Base-by-base conservation (phyloP, 2,329 filamentous ascomycete species). In the Fusarium redolens region DNA sequence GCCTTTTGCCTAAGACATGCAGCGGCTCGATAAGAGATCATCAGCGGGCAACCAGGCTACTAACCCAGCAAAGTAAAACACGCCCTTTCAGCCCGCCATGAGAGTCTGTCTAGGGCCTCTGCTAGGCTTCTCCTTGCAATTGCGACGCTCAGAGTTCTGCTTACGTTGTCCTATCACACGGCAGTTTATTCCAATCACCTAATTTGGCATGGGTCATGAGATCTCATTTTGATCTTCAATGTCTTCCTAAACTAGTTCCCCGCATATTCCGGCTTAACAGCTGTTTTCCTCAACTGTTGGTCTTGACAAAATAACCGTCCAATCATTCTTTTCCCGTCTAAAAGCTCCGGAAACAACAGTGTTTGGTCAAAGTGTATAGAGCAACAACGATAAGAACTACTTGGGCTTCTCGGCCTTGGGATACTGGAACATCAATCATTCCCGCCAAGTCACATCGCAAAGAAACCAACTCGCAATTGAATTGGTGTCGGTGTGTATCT, bases 91-190 rank as follows among this genome's bases (percentile, higher is more conserved):
- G 64, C 64, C 48, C 58, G 40, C 41, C 31, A 15, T 47, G 43
- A 47, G 18, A 35, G 52, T 22, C 30, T 37, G 44, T 22, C 22
- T 38, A 61, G 30, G 15, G 17, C 15, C 48, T 47, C 38, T 54
- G 13, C 50, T 56, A 48, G 37, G 60, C 14, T 17, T 68, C 22
- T 31, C 33, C 57, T 43, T 48, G 47, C 33, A 44, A 13, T 5
- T 43, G 14, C 60, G 38, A 51, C 40, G 33, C 41, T 44, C n/a
- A 65, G 22, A 47, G 35, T 44, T 38, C 45, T 33, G 48, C 56
- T 71, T 67, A 67, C 50, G 61, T 54, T 30, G 58, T 33, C 69
- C 71, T 73, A 74, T 74, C 67, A 74, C 48, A 57, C 47, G 25
- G 30, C 45, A 57, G 28, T 47, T 57, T 45, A 68, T 40, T 73